phyloP scores from a whole-genome alignment of 2,329 filamentous ascomycete genomes.

The Phoma herbarum region DNA sequence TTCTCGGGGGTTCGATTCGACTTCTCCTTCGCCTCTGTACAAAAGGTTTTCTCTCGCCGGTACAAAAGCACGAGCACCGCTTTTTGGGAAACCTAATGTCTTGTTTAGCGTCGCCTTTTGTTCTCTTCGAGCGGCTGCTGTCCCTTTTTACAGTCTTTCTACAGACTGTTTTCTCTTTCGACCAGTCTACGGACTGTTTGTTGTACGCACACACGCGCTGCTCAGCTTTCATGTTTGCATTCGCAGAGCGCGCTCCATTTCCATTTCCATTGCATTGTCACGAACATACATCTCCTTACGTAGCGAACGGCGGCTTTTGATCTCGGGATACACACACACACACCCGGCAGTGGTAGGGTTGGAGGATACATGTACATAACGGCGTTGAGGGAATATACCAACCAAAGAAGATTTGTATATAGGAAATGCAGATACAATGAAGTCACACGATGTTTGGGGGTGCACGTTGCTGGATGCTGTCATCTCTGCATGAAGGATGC shows the following conservation, averaged over 20 bases:
- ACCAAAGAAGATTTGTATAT: constrained; percentile 6
- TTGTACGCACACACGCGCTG: constrained; percentile 3
- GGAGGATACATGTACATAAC: constrained; percentile 16
- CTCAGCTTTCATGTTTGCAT: background rate
- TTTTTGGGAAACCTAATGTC: constrained; percentile 23
- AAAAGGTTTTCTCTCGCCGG: constrained; percentile 9
- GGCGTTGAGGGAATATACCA: constrained; percentile 13
- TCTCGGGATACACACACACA: too few species aligned
- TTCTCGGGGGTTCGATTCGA: background rate
- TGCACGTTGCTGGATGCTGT: too few species aligned
- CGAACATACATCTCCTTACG: constrained; percentile 16
- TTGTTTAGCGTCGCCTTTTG: constrained; percentile 6
- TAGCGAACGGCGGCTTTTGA: constrained; percentile 1
- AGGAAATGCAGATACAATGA: constrained; percentile 14
- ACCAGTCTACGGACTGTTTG: background rate
- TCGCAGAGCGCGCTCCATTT: background rate
- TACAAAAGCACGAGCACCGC: background rate
- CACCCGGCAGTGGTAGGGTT: too few species aligned
- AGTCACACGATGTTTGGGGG: background rate
- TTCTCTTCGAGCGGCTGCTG: constrained; percentile 5
- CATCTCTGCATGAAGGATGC: too few species aligned
- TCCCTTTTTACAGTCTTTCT: background rate
- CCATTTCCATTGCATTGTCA: constrained; percentile 4
- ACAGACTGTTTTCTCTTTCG: background rate
- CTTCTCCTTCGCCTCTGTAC: constrained; percentile 9